Evolutionary conservation across 805 yeast species (phyloP).

Genomic region (Yarrowia sp.): DNA sequence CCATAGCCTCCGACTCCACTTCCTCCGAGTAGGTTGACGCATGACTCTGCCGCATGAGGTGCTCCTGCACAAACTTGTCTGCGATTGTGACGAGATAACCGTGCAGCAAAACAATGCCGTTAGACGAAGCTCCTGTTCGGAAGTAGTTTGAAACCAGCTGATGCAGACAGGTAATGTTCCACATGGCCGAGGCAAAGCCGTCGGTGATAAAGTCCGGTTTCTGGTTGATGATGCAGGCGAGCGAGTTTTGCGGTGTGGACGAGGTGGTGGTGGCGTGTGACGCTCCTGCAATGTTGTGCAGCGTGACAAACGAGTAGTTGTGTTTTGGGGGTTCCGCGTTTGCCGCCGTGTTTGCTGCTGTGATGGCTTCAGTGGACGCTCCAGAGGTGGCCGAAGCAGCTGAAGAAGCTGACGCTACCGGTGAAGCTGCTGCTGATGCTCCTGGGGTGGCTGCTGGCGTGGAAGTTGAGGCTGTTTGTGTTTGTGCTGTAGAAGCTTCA

Average conservation of each 20-base stretch:
- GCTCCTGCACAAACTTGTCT: slow-evolving; percentile 31
- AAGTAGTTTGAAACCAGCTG: slow-evolving; percentile 30
- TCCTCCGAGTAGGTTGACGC: neutral
- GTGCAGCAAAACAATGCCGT: slow-evolving; percentile 29
- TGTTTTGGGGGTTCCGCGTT: neutral
- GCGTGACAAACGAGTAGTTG: slow-evolving; percentile 6
- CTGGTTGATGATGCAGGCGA: slow-evolving; percentile 25
- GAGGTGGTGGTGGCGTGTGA: neutral
- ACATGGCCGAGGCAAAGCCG: slow-evolving; percentile 32
- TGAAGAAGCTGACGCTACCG: too few species aligned
- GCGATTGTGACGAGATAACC: slow-evolving; percentile 34
- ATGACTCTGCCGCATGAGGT: slow-evolving; percentile 13
- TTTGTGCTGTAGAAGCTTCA: too few species aligned
- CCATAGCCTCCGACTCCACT: slow-evolving; percentile 2
- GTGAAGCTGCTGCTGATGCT: neutral
- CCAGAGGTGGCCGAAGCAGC: too few species aligned
- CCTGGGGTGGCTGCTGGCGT: neutral
- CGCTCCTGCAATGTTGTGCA: slow-evolving; percentile 13
- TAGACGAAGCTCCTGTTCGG: slow-evolving; percentile 24
- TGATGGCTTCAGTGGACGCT: too few species aligned
- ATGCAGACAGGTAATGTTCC: slow-evolving; percentile 34
- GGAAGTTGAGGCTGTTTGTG: neutral
- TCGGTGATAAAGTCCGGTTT: slow-evolving; percentile 30
- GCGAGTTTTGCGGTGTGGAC: slow-evolving; percentile 6
- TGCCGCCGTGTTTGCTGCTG: neutral